phyloP scores from a whole-genome alignment of 129 eudicot genomes.

The Flaveria linearis region DNA sequence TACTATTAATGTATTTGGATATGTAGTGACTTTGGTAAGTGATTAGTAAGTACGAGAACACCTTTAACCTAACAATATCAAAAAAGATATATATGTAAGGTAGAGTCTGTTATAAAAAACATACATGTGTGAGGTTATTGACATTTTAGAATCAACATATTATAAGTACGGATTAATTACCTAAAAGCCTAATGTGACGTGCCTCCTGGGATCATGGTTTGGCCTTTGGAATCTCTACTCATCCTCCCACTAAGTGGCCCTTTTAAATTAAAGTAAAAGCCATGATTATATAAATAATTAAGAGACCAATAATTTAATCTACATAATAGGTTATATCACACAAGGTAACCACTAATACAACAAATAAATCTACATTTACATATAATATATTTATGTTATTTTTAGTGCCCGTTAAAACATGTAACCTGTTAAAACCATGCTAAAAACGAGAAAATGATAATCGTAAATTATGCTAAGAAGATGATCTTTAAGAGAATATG shows the following conservation, averaged over 20 bases:
- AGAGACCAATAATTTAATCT: neutral
- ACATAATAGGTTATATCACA: neutral
- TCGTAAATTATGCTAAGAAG: too few relatives aligned
- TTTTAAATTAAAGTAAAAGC: constrained; percentile 12
- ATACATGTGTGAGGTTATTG: neutral
- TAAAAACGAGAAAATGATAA: too few relatives aligned
- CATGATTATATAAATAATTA: constrained; percentile 8
- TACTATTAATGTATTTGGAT: neutral
- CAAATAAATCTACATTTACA: neutral
- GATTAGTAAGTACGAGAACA: neutral
- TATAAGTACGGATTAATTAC: constrained; percentile 23
- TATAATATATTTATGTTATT: too few relatives aligned
- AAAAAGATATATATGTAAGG: neutral
- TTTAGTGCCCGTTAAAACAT: too few relatives aligned
- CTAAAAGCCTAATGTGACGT: constrained; percentile 27
- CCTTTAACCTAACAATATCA: neutral
- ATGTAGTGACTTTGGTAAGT: neutral
- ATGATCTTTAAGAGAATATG: too few relatives aligned
- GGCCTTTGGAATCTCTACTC: constrained; percentile 28
- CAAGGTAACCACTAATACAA: neutral
- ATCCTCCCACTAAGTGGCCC: constrained; percentile 22
- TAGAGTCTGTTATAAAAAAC: neutral
- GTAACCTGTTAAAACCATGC: too few relatives aligned
- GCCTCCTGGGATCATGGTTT: constrained; percentile 24
- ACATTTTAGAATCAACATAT: neutral